A percentile compares a stretch with the other conserved stretches of the same genome.
Evolutionary conservation across 768 basidiomycete species (phyloP).

Genomic region (Lentinula boryana): DNA sequence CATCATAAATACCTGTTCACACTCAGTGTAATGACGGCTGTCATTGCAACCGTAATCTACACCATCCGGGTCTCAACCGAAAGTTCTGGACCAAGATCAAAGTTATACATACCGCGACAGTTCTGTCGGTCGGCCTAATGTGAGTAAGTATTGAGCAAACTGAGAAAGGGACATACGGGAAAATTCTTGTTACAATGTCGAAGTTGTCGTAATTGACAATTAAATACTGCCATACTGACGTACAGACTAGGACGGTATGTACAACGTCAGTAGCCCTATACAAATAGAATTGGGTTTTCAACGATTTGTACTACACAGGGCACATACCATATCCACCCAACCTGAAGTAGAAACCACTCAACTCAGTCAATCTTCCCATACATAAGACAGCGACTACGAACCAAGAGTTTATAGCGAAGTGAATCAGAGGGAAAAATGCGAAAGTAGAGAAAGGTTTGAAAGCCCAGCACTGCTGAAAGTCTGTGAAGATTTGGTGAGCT

Average conservation of each 20-base stretch:
- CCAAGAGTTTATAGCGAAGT: constrained; percentile 7
- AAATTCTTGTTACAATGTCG: not conserved
- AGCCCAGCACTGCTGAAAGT: constrained; percentile 11
- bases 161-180: not conserved
- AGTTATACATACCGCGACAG: not conserved
- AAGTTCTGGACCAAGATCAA: not conserved
- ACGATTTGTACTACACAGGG: not conserved
- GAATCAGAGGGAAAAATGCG: constrained; percentile 9
- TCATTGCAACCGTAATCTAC: constrained; percentile 7
- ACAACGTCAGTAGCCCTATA: constrained; percentile 8
- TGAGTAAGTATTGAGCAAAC: not conserved
- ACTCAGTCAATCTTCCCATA: not conserved
- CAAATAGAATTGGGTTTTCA: not conserved
- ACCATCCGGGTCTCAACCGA: not conserved
- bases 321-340: not conserved
- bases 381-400: not conserved
- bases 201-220: constrained; percentile 1
- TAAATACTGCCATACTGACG: constrained; percentile 7
- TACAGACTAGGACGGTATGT: constrained; percentile 9
- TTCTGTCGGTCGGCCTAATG: not conserved
- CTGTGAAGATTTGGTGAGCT: not conserved
- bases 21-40: constrained; percentile 9
- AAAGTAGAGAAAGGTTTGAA: constrained; percentile 13
- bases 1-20: constrained; percentile 4
- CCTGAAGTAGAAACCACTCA: not conserved